Evolutionary conservation across 306 rosid genomes (phyloP), one percentile per base, ranked within the genome.

Genomic region (Fragaria iinumae): DNA sequence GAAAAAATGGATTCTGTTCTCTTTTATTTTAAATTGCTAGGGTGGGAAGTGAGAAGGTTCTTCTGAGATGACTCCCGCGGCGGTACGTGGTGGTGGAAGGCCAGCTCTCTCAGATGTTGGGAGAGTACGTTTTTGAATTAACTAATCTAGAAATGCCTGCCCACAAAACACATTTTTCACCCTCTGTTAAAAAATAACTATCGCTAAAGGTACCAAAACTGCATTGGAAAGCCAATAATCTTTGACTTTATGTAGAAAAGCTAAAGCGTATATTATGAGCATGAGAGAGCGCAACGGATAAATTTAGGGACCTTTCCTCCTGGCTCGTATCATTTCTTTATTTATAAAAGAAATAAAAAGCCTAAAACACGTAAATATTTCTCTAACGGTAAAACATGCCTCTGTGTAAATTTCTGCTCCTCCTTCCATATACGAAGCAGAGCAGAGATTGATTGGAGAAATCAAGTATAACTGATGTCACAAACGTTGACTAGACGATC

Each of bases 21-120:
- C 9, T 11, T 64, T 32, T 6, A 34, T 34, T 64, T 64, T 64
- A 34, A 64, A 64, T 6, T 64, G 12, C 23, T 5, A 32, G 23
- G 43, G 27, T 48, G 73, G 53, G 8, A 20, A 69, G 21, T 44
- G 67, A 59, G 34, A 71, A 45, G 49, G 44, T 71, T 43, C 75
- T 4, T 32, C 17, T 39, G 38, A 23, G 5, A 0, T 29, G 69
- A 1, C 1, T 36, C 36, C 32, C 25, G 36, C 29, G 8, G 27
- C 4, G 48, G 25, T 29, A 29, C 32, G 32, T 8, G 32, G 32
- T 29, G 49, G 47, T n/a, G 66, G 65, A 18, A 10, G 45, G 47
- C 75, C 43, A 38, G 75, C 75, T 52, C 25, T 23, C 43, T 39
- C 43, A 39, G 43, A 39, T 39, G 43, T 38, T 2, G 41, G 41